Evolutionary conservation across 2,329 filamentous ascomycete genomes (phyloP), one percentile per base, ranked within the genome.

Genomic region (Paramyrothecium roridum): DNA sequence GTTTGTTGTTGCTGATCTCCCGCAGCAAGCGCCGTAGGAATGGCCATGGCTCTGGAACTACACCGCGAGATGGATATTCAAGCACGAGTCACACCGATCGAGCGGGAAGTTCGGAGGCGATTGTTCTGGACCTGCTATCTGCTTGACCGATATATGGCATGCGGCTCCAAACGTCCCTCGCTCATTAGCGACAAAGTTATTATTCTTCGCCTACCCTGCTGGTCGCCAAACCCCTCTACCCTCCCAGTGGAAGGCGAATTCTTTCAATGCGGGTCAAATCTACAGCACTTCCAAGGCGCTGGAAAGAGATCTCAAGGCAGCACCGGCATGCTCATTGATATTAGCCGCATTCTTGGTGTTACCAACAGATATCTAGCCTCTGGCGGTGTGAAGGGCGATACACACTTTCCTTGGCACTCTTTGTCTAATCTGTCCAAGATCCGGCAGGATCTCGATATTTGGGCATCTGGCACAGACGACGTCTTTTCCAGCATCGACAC

Each of bases 81-180:
- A 52, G 76, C 83, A 13, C 82, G 83, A 54, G 79, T 89, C 12
- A 82, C 84, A 0, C 79, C 85, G 0, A 76, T 84, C 3, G 91
- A 96, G 66, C 82, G 88, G 54, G 91, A 96, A 73, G 86, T 87
- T 65, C 82, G 89, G 48, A 80, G 91, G 54, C 82, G 89, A n/a
- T 76, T 96, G 2, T 96, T 96, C 70, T 96, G 91, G 91, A 87
- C 89, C 2, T 93, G 90, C 67, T 96, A 95, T 64, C 76, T 96
- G 23, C 86, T 96, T 70, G 91, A 96, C 67, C 83, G 89, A n/a
- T 95, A 93, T 63, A 81, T 87, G 61, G 84, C 89, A 1, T 91
- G 89, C 61, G 91, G 91, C 17, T 93, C 91, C 3, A 91, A 89
- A 64, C 81, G 91, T 11, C 90, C 91, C 0, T 90, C 89, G n/a